Conservation (phyloP, 768 basidiomycete species). For the Mycena latifolia region DNA sequence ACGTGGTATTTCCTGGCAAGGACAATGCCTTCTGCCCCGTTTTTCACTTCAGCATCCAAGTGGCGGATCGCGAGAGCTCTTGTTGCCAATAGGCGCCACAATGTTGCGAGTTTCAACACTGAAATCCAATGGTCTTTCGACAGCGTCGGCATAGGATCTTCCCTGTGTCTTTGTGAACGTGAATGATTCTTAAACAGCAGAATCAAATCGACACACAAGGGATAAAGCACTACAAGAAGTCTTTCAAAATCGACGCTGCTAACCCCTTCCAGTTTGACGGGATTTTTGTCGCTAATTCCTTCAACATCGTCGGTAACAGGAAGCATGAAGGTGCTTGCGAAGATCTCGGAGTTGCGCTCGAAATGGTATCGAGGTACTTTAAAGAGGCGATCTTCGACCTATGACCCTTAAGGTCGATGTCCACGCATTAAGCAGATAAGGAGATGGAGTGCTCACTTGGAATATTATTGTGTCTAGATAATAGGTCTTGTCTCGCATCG, state of each 20-base stretch:
- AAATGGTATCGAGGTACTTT: constrained; percentile 52
- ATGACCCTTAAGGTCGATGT: too few relatives aligned
- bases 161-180: neutral
- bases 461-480: too few relatives aligned
- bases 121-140: constrained; percentile 43
- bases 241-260: constrained; percentile 38
- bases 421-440: too few relatives aligned
- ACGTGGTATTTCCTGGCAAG: constrained; percentile 48
- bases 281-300: constrained; percentile 42
- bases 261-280: constrained; percentile 44
- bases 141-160: constrained; percentile 18
- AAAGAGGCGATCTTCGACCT: constrained; percentile 49
- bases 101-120: constrained; percentile 44
- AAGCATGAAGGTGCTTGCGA: constrained; percentile 47
- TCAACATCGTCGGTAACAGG: constrained; percentile 40
- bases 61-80: constrained; percentile 41
- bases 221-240: constrained; percentile 40
- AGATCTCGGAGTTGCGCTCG: constrained; percentile 47
- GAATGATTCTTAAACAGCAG: too few relatives aligned
- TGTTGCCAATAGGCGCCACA: constrained; percentile 45
- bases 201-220: constrained; percentile 44
- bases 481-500: too few relatives aligned
- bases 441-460: too few relatives aligned
- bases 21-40: constrained; percentile 42
- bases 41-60: constrained; percentile 33